Percentiles rank a stretch among this genome's conserved stretches.
Evolutionary conservation across 768 basidiomycete genomes (phyloP).

Genomic region (Mycena pura): DNA sequence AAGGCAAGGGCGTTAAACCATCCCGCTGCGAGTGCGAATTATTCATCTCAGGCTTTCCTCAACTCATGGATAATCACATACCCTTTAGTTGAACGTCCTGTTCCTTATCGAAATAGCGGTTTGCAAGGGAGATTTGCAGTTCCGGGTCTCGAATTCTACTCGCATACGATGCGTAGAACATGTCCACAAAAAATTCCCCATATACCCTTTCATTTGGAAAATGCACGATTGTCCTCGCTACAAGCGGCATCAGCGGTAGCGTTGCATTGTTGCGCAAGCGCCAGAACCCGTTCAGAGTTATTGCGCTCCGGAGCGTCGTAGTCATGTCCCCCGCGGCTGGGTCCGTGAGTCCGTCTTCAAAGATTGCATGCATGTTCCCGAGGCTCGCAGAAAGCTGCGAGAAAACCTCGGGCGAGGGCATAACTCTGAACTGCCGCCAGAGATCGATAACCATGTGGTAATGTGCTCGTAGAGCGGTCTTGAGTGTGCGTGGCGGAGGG

Average conservation of each 20-base stretch:
- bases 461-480: neutral
- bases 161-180: neutral
- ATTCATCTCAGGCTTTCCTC: neutral
- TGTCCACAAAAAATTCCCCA: neutral
- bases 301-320: neutral
- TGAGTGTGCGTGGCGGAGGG: neutral
- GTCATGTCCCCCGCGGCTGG: neutral
- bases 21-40: neutral
- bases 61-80: neutral
- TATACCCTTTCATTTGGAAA: neutral
- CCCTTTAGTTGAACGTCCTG: neutral
- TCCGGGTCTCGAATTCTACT: neutral
- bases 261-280: neutral
- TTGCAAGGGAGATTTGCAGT: neutral
- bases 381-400: neutral
- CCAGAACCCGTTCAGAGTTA: no score
- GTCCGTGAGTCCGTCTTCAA: neutral
- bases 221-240: neutral
- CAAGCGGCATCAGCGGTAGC: neutral
- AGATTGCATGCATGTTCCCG: neutral
- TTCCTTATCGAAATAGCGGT: neutral
- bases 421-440: neutral
- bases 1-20: conserved; percentile 6
- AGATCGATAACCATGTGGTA: neutral
- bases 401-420: neutral